Evolutionary conservation across 1,284 basidiomycete species (phyloP).

Genomic region (Leccinum olivaceoglutinosum): DNA sequence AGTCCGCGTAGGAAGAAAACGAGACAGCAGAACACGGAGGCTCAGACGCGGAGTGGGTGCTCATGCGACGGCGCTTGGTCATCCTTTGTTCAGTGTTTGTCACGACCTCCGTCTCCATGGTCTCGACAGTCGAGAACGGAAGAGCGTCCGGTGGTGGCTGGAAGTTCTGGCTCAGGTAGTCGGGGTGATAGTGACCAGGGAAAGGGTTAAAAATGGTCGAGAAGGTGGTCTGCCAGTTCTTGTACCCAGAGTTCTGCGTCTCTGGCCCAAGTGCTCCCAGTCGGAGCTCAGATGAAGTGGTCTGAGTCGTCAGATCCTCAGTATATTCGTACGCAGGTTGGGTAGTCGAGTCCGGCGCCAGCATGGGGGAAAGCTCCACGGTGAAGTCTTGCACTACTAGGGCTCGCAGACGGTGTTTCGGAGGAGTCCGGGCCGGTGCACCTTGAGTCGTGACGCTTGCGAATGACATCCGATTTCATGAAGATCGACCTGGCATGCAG

Average conservation of each 20-base stretch:
- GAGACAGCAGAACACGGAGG: conserved; percentile 57
- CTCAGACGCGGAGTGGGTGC: conserved; percentile 63
- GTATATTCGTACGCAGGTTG: too few relatives aligned
- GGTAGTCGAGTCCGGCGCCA: too few relatives aligned
- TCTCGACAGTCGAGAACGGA: conserved; percentile 42
- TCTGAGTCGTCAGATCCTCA: too few relatives aligned
- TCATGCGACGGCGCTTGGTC: conserved; percentile 66
- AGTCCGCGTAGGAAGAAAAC: conserved; percentile 40
- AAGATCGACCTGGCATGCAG: too few relatives aligned
- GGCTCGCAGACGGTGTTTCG: too few relatives aligned
- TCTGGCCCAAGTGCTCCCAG: conserved; percentile 27
- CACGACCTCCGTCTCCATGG: conserved; percentile 32
- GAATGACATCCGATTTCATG: too few relatives aligned
- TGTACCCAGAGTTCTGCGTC: conserved; percentile 26
- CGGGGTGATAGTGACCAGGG: conserved; percentile 69
- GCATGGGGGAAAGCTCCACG: too few relatives aligned
- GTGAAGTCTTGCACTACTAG: too few relatives aligned
- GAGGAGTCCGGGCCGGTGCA: too few relatives aligned
- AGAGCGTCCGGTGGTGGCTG: conserved; percentile 44
- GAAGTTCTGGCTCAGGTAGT: conserved; percentile 50
- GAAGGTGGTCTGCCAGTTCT: conserved; percentile 26
- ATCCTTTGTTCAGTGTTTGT: conserved; percentile 32
- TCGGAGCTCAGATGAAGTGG: too few relatives aligned
- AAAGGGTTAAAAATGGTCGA: conserved; percentile 34
- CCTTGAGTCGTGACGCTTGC: too few relatives aligned